Conservation (phyloP, 352 stramenopile genomes). For the Globisporangium carolinianum region DNA sequence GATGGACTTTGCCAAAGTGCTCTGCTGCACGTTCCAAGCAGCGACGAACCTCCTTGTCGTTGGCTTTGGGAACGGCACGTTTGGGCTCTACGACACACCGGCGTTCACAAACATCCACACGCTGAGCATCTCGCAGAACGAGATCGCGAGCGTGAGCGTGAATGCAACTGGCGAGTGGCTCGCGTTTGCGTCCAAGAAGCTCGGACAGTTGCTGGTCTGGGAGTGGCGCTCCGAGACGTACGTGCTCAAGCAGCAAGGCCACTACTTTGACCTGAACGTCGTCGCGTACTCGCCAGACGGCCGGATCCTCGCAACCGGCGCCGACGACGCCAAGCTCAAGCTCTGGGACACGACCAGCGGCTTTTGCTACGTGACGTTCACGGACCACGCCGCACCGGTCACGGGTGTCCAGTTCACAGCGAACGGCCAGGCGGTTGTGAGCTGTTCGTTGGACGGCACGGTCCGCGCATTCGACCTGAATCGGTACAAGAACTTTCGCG, state of each 20-base stretch:
- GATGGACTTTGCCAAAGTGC: constrained; percentile 86
- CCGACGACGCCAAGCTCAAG: constrained; percentile 98
- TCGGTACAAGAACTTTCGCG: constrained; percentile 98
- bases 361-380: constrained; percentile 99
- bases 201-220: constrained; percentile 99
- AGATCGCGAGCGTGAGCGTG: constrained; percentile 91
- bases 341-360: constrained; percentile 97
- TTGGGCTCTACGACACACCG: constrained; percentile 97
- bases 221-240: constrained; percentile 99
- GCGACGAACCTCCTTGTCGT: constrained; percentile 87
- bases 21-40: constrained; percentile 88
- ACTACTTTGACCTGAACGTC: constrained; percentile 97
- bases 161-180: constrained; percentile 97
- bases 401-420: constrained; percentile 94
- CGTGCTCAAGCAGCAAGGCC: constrained; percentile 99
- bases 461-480: constrained; percentile 98
- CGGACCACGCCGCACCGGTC: constrained; percentile 95
- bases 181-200: constrained; percentile 94
- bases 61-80: constrained; percentile 96
- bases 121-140: constrained; percentile 87
- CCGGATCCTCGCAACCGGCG: constrained; percentile 94
- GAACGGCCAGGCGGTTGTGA: constrained; percentile 92
- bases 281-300: constrained; percentile 97
- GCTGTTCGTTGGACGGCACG: constrained; percentile 96
- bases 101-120: constrained; percentile 96